These are phyloP conservation scores for Marsdenia floribunda DNA, from an alignment of 257 asterid genomes.

Conservation along the genomic window DNA sequence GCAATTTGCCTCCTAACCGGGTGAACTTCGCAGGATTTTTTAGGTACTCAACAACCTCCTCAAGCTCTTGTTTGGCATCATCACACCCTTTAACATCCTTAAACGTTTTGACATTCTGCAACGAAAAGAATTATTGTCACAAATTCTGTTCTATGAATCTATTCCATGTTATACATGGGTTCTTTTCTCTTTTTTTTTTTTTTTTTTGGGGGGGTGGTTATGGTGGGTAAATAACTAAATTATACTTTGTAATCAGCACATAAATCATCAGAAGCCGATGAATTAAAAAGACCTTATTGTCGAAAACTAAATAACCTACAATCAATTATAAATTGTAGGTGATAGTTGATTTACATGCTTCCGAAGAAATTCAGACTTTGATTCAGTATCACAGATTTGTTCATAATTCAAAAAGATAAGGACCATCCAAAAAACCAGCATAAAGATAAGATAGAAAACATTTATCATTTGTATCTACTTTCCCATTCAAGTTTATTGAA, in stretches of 20 bases:
- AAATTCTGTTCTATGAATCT: too few species aligned
- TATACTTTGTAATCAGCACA: background rate
- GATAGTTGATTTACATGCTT: background rate
- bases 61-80: constrained; percentile 99
- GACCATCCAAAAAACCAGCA: background rate
- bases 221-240: background rate
- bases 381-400: background rate
- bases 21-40: constrained; percentile 89
- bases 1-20: constrained; percentile 91
- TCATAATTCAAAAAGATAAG: background rate
- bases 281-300: background rate
- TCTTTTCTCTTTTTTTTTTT: background rate
- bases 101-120: constrained; percentile 93
- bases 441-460: background rate
- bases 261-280: background rate
- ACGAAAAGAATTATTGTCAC: background rate
- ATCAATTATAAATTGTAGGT: background rate
- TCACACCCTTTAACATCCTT: constrained; percentile 99
- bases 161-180: background rate
- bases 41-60: constrained; percentile 98
- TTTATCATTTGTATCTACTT: background rate
- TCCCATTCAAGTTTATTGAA: background rate
- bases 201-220: background rate
- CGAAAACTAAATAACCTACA: background rate
- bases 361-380: background rate